Base-by-base conservation (phyloP, 2,329 filamentous ascomycete genomes). In the Cryoendolithus antarcticus region DNA sequence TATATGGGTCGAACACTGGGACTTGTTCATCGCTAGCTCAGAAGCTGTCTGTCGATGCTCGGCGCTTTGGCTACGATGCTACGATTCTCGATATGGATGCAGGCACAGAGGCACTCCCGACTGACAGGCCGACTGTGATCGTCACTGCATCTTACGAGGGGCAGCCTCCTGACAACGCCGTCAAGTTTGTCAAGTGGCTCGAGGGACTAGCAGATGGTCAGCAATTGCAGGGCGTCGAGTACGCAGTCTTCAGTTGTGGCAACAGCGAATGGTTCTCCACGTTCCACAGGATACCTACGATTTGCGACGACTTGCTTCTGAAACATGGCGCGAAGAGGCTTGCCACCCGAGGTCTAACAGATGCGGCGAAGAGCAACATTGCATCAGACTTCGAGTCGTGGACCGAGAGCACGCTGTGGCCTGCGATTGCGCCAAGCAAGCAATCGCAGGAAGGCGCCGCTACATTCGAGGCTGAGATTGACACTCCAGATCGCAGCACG, bases 141-240 rank as follows among this genome's bases (percentile, higher is more conserved):
- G 49, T 66, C 33, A 62, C 62, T 4, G 57, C 62, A 2, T 61
- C 57, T 0, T 66, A 64, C 37, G 63, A 66, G 43, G 63, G 63
- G 8, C 54, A 62, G 15, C 62, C 63, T 3, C 53, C 63, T 2
- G 63, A 65, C 35, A 66, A 66, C 34, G 62, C 62, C 0, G 56
- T 55, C 3, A 57, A 62, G 35, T 66, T 66, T 33, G 55, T 63
- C 11, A 53, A 56, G n/a, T 66, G 62, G 63, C 39, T 65, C 0
- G 35, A 10, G 46, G 37, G 32, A 9, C 19, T 37, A 7, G 30
- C 37, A 34, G 40, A 42, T 33, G 27, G 32, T 24, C 15, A 10
- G n/a, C 15, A 19, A 19, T 36, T 62, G 10, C 45, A 58, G 7
- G 53, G 56, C 6, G 57, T 61, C 2, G 52, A 54, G 2, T 66